Conservation (phyloP, 345 rosid genomes). For the Salix exigua region DNA sequence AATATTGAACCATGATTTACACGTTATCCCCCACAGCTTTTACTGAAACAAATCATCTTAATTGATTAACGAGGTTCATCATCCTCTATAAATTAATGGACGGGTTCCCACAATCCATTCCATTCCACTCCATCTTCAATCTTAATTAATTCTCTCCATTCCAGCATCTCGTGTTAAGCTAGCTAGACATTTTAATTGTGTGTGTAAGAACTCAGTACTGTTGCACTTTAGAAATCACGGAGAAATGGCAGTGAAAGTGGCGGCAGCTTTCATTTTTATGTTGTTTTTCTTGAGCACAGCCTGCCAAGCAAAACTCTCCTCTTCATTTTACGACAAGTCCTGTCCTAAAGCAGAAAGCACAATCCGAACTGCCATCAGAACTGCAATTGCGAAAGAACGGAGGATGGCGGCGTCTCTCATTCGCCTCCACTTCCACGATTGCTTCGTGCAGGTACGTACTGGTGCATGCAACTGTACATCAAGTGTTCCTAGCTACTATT, state of each 20-base stretch:
- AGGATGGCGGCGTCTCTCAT: slow-evolving; percentile 18
- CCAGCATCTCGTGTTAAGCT: no score
- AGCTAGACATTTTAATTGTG: no score
- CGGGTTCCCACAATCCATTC: no score
- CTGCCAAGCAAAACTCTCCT: slow-evolving; percentile 5
- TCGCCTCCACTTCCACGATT: slow-evolving; percentile 17
- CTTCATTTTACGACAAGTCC: background rate
- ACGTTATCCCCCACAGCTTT: no score
- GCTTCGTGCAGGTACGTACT: slow-evolving; percentile 21
- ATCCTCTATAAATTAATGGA: no score
- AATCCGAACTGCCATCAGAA: slow-evolving; percentile 6
- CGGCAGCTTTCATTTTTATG: background rate
- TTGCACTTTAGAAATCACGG: background rate
- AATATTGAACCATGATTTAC: no score
- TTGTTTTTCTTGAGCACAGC: background rate
- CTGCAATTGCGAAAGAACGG: slow-evolving; percentile 3
- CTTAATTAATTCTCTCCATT: no score
- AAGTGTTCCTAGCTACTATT: background rate
- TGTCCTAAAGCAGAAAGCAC: slow-evolving; percentile 16
- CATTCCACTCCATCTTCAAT: no score
- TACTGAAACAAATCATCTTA: no score
- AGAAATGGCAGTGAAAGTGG: background rate
- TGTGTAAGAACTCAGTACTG: no score
- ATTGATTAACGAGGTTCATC: no score
- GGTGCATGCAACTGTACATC: background rate